phyloP scores from a whole-genome alignment of 1,139 yeast genomes.

The Suhomyces chickasaworum region DNA sequence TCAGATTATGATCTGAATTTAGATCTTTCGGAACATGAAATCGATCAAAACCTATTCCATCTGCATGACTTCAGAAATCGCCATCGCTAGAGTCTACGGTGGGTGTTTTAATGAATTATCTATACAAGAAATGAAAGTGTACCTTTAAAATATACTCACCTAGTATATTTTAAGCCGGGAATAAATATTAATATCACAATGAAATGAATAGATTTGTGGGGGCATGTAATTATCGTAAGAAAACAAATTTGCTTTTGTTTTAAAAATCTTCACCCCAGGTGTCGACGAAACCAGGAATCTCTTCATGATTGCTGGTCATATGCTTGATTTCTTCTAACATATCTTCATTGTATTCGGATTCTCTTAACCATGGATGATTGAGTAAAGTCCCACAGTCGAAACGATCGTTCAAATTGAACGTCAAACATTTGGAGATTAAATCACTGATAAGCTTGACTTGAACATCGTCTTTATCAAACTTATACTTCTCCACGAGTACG shows the following conservation, averaged over 20 bases:
- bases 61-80: slow-evolving; percentile 7
- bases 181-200: neutral
- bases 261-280: slow-evolving; percentile 22
- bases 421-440: slow-evolving; percentile 56
- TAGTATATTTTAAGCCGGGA: slow-evolving; percentile 4
- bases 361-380: slow-evolving; percentile 72
- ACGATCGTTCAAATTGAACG: slow-evolving; percentile 73
- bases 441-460: slow-evolving; percentile 33
- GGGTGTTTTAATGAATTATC: slow-evolving; percentile 4
- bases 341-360: slow-evolving; percentile 41
- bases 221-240: neutral
- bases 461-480: slow-evolving; percentile 36
- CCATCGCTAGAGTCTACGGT: neutral
- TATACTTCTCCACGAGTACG: slow-evolving; percentile 74
- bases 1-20: slow-evolving; percentile 32
- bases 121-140: slow-evolving; percentile 8
- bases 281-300: slow-evolving; percentile 32
- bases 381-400: slow-evolving; percentile 30
- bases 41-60: slow-evolving; percentile 11
- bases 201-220: slow-evolving; percentile 5
- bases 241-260: neutral
- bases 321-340: slow-evolving; percentile 39
- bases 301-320: slow-evolving; percentile 18
- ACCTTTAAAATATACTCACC: slow-evolving; percentile 2
- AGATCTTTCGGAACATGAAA: slow-evolving; percentile 23